phyloP scores from a whole-genome alignment of 2,329 filamentous ascomycete species.

The Apiospora pterosperma region DNA sequence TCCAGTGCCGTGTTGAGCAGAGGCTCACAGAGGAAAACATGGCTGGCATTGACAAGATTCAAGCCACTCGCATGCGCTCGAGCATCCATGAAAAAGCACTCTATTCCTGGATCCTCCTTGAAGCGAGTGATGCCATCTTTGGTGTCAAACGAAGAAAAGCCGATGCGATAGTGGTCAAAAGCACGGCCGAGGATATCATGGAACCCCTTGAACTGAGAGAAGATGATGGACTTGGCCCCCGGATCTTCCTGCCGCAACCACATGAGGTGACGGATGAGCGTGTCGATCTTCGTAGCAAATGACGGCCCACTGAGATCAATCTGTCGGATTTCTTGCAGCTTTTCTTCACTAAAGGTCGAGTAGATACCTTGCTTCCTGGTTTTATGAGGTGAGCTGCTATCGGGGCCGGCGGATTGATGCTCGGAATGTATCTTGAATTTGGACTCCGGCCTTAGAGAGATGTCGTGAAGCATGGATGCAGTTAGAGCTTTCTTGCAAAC shows the following conservation, averaged over 20 bases:
- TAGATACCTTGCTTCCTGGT: slow-evolving; percentile 60
- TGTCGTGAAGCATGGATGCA: slow-evolving; percentile 72
- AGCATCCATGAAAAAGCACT: slow-evolving; percentile 87
- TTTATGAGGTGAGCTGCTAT: slow-evolving; percentile 5
- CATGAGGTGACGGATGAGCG: slow-evolving; percentile 72
- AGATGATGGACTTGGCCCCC: slow-evolving; percentile 88
- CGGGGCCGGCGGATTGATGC: slow-evolving; percentile 23
- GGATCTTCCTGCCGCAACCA: slow-evolving; percentile 84
- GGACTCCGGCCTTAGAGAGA: slow-evolving; percentile 71
- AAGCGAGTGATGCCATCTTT: slow-evolving; percentile 70
- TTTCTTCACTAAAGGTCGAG: slow-evolving; percentile 66
- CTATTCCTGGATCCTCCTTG: slow-evolving; percentile 67
- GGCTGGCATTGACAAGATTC: slow-evolving; percentile 87
- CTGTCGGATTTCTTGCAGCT: slow-evolving; percentile 76
- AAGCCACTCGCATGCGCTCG: slow-evolving; percentile 85
- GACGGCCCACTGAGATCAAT: slow-evolving; percentile 71
- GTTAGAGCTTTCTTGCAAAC: slow-evolving; percentile 73
- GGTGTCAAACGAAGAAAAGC: slow-evolving; percentile 66
- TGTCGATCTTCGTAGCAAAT: slow-evolving; percentile 90
- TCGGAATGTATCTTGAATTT: slow-evolving; percentile 67
- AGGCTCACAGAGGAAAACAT: slow-evolving; percentile 93
- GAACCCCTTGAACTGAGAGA: slow-evolving; percentile 71
- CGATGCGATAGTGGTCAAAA: slow-evolving; percentile 69
- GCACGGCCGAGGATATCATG: slow-evolving; percentile 69
- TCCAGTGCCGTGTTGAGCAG: slow-evolving; percentile 91